Conservation (phyloP, 1,284 basidiomycete genomes). For the Athelia sp. region DNA sequence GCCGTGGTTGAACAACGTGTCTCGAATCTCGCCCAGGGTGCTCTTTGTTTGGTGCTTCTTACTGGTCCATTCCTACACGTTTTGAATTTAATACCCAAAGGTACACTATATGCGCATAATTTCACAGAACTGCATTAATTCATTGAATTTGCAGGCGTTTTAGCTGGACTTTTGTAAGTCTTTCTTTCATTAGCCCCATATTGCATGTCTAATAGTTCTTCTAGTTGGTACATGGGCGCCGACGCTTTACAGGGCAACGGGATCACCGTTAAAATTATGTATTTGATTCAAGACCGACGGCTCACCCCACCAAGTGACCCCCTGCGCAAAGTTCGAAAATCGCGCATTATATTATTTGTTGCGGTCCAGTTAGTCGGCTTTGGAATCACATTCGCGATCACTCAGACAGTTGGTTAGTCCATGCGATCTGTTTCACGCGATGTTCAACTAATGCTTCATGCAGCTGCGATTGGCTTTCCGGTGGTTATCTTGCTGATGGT, state of each 20-base stretch:
- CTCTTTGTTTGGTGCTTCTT: constrained; percentile 75
- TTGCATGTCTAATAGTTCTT: too few species aligned
- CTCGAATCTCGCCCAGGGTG: constrained; percentile 83
- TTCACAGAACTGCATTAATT: constrained; percentile 5
- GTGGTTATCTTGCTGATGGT: constrained; percentile 85
- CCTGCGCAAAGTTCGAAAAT: constrained; percentile 69
- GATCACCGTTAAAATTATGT: constrained; percentile 81
- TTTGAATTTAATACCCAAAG: constrained; percentile 72
- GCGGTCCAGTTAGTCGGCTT: constrained; percentile 83
- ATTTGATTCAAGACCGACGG: constrained; percentile 72
- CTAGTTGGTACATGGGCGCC: constrained; percentile 91
- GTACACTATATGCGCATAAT: too few species aligned
- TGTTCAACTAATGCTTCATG: constrained; percentile 2
- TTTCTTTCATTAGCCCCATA: too few species aligned
- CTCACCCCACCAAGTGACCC: constrained; percentile 66
- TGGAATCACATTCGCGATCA: constrained; percentile 87
- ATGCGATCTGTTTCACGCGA: background rate
- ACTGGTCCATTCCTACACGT: constrained; percentile 81
- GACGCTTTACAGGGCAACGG: constrained; percentile 81
- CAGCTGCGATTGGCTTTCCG: constrained; percentile 89
- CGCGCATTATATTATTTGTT: constrained; percentile 75
- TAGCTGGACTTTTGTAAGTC: constrained; percentile 71
- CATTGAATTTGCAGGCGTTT: constrained; percentile 44
- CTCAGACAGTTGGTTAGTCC: constrained; percentile 79
- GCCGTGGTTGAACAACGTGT: constrained; percentile 87